A percentile compares a stretch with the other conserved stretches of the same genome.
Evolutionary conservation across 139 green algal genomes (phyloP).

Genomic region (Chlamydomonas incerta): DNA sequence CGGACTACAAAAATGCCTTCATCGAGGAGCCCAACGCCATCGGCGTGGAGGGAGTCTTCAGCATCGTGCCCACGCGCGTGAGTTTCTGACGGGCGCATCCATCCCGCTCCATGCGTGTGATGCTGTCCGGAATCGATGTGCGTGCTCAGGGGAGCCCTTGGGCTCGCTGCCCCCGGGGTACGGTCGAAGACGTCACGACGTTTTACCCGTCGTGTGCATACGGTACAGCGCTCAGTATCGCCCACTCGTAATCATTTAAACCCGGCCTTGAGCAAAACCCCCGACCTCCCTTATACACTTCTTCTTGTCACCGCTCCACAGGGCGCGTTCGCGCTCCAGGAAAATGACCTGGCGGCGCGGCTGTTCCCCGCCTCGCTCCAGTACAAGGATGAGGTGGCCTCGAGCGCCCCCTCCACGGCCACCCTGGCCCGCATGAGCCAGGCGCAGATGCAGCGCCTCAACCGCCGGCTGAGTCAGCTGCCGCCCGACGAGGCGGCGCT

Average conservation of each 20-base stretch:
- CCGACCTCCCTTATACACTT: no score
- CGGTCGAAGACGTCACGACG: no score
- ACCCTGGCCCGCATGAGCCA: neutral
- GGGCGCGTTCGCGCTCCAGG: neutral
- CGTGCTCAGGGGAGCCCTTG: no score
- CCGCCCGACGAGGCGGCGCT: conserved; percentile 16
- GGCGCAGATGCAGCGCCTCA: neutral
- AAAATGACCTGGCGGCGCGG: neutral
- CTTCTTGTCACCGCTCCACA: neutral
- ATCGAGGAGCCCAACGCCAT: neutral
- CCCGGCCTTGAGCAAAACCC: no score
- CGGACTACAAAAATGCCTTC: conserved; percentile 25
- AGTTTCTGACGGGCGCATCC: neutral
- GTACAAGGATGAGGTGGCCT: neutral
- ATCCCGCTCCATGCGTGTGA: no score
- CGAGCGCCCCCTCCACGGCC: neutral
- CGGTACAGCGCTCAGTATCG: no score
- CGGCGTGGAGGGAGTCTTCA: neutral
- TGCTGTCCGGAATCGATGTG: no score
- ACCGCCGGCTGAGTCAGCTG: no score
- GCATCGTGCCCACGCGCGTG: neutral
- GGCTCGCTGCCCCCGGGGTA: no score
- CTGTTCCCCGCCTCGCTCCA: neutral
- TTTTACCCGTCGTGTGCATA: neutral
- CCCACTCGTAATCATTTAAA: no score